phyloP scores from a whole-genome alignment of 345 rosid species.

The Linum lewisii region DNA sequence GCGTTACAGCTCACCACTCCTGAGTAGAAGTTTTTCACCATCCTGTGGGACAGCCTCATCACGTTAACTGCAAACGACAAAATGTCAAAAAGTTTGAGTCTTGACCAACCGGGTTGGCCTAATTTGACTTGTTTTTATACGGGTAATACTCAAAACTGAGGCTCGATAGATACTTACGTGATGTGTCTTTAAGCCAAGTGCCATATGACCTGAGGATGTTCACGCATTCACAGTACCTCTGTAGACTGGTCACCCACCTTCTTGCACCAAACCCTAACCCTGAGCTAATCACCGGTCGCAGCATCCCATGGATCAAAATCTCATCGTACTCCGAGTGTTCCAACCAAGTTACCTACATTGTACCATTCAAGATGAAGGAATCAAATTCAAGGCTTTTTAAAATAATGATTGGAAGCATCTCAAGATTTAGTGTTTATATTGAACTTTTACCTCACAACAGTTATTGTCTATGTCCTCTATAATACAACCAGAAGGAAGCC shows the following conservation, averaged over 20 bases:
- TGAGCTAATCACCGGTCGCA: slow-evolving; percentile 29
- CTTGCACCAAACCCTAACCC: slow-evolving; percentile 50
- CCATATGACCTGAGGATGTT: slow-evolving; percentile 26
- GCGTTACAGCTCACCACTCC: too few species aligned
- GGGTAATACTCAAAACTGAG: background rate
- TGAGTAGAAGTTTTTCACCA: slow-evolving; percentile 40
- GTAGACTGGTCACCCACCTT: slow-evolving; percentile 49
- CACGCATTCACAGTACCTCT: slow-evolving; percentile 41
- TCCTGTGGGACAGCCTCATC: slow-evolving; percentile 44
- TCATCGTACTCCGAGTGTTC: slow-evolving; percentile 52
- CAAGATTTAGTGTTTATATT: background rate
- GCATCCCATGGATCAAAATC: slow-evolving; percentile 34
- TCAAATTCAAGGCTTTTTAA: too few species aligned
- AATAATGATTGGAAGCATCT: too few species aligned
- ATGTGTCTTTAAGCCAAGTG: slow-evolving; percentile 23
- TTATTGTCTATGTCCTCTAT: slow-evolving; percentile 56
- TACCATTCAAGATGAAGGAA: background rate
- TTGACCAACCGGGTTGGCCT: too few species aligned
- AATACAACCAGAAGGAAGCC: slow-evolving; percentile 71
- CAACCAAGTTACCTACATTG: slow-evolving; percentile 58
- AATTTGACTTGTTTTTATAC: background rate
- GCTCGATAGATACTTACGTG: slow-evolving; percentile 20
- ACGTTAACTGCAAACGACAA: too few species aligned
- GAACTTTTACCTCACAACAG: slow-evolving; percentile 49
- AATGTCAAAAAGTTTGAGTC: too few species aligned